Evolutionary conservation across 768 basidiomycete genomes (phyloP), one percentile per base, ranked within the genome.

Genomic region (Agaricus sinodeliciosus): DNA sequence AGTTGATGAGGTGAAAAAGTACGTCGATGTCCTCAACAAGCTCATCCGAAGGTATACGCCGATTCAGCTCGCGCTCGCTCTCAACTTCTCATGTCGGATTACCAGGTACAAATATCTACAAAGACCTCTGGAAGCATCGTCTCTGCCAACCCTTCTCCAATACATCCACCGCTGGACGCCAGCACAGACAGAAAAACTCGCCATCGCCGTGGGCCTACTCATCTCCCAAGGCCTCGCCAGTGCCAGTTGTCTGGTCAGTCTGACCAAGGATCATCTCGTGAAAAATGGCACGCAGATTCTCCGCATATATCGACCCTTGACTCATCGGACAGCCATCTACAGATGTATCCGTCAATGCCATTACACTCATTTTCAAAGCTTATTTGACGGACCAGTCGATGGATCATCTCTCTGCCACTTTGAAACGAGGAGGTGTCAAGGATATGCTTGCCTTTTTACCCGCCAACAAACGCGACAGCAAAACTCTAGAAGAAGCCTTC

Each of bases 21-120:
- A 96, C 62, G 78, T 94, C 52, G 94, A 95, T 56, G 94, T 96
- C 34, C 77, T 97, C 62, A 93, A 93, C 70, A 94, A 93, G 74
- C 86, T 98, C 54, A 92, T 94, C 76, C 80, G 95, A 72, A 86
- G 95, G 93, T 90, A n/a, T n/a, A 61, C 51, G 69, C 26, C 46
- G 42, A 51, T 16, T 44, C 36, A 36, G 28, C 50, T 36, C 40
- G 48, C 28, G 28, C 19, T 34, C 50, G 18, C 15, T 58, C 54
- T 56, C 54, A 45, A 52, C 58, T 45, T 58, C 48, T 58, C 40
- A 35, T 54, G 44, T 16, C 47, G 22, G 4, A 34, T 34, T 40
- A 50, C 35, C 63, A 95, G 94, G 72, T 98, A 97, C 79, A 97
- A 97, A 71, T 99, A 98, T 78, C 90, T 99, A 62, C 95, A 97